phyloP scores from a whole-genome alignment of 2,329 filamentous ascomycete species.

The Trichoderma semiorbis region DNA sequence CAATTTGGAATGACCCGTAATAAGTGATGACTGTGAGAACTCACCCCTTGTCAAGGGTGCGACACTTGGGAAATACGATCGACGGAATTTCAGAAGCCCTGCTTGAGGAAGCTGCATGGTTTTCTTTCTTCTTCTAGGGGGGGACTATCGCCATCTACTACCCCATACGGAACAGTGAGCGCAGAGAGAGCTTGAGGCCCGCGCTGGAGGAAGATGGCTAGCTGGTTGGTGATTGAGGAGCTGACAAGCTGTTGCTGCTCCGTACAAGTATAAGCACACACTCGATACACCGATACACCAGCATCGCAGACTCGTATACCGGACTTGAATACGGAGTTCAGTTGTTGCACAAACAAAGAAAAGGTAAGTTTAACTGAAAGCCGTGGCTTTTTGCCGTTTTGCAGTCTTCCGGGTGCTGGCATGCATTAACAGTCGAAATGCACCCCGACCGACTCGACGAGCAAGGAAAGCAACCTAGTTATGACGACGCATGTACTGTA shows the following conservation, averaged over 20 bases:
- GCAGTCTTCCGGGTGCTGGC: background rate
- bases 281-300: background rate
- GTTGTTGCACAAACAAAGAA: background rate
- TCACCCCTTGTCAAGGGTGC: background rate
- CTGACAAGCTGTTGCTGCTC: background rate
- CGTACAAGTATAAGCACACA: background rate
- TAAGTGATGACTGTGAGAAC: background rate
- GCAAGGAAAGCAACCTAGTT: background rate
- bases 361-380: background rate
- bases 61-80: conserved; percentile 2
- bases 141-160: background rate
- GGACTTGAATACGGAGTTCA: background rate
- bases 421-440: background rate
- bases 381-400: background rate
- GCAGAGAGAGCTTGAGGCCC: background rate
- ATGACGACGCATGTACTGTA: conserved; percentile 12
- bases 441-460: background rate
- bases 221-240: background rate
- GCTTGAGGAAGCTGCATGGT: background rate
- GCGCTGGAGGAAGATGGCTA: background rate
- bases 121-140: background rate
- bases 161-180: background rate
- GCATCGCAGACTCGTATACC: background rate
- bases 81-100: background rate
- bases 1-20: conserved; percentile 2